Evolutionary conservation across 306 rosid genomes (phyloP), one percentile per base, ranked within the genome.

Genomic region (Fragaria ananassa): DNA sequence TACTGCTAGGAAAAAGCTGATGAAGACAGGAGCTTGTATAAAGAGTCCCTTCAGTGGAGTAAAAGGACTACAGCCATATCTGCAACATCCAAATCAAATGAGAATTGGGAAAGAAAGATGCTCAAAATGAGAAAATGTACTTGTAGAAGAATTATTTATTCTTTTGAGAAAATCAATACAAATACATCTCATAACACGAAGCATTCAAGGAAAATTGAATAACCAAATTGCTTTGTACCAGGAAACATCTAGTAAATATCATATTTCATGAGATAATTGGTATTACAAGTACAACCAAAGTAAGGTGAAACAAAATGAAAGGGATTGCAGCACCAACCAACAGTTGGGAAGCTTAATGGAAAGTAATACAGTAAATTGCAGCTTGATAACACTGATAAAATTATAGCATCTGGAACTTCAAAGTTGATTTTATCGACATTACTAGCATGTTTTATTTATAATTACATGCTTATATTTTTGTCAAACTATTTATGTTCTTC

Each of bases 1-100:
- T 89, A 95, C 99, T 23, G 97, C 99, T 51, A 92, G 88, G 82
- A 92, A 92, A 86, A 95, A 92, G 75, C 97, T 88, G 84, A 95
- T 19, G 79, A 95, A 95, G 70, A 95, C 51, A 73, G 97, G 96
- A 46, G 90, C 97, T 82, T 87, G 91, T 45, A 95, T 83, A 46
- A 95, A 83, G 68, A 91, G 77, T 67, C 97, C 99, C 80, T 86
- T 95, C 81, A 95, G 44, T 67, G 97, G 97, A 31, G 96, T 90
- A 44, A 95, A 88, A 64, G 93, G 97, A 69, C 58, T 84, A 74
- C 89, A 95, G 47, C 97, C 98, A 84, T 86, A 78, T 80, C 97
- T 95, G 91, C 85, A 78, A 57, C 19, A 72, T 60, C 62, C 71
- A 86, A 75, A 72, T 66, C 68, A 81, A 76, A 68, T 77, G 70